These are phyloP conservation scores for Linnemannia schmuckeri DNA, from an alignment of 192 early-diverging fungal species.

Conservation along the genomic window DNA sequence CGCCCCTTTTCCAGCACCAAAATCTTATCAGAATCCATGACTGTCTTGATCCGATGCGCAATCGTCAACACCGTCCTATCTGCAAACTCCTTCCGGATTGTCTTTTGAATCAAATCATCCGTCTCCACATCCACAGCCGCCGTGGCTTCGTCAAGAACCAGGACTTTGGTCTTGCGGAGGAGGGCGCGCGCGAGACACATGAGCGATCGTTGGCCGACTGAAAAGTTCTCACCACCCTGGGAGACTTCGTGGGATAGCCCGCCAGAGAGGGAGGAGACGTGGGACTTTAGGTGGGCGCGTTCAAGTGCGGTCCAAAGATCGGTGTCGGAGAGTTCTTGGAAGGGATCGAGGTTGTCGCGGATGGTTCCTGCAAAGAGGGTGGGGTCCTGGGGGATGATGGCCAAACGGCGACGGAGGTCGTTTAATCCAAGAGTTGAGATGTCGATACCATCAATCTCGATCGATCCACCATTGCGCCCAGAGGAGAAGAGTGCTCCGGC, in stretches of 20 bases:
- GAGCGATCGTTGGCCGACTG: constrained; percentile 81
- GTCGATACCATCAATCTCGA: constrained; percentile 80
- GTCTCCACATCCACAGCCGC: constrained; percentile 84
- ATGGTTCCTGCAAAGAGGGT: constrained; percentile 68
- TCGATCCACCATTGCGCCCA: constrained; percentile 60
- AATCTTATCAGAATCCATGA: constrained; percentile 87
- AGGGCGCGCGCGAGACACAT: constrained; percentile 72
- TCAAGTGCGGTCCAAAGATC: constrained; percentile 73
- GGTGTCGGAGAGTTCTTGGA: constrained; percentile 58
- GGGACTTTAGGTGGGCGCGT: constrained; percentile 24
- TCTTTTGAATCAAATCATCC: constrained; percentile 86
- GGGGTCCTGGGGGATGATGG: constrained; percentile 90
- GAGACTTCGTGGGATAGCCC: constrained; percentile 40
- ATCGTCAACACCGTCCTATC: constrained; percentile 87
- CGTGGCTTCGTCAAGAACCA: constrained; percentile 59
- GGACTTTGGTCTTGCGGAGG: constrained; percentile 66
- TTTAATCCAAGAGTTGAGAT: constrained; percentile 68
- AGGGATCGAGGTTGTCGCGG: constrained; percentile 87
- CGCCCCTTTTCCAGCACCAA: constrained; percentile 72
- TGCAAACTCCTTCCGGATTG: constrained; percentile 81
- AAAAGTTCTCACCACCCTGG: constrained; percentile 77
- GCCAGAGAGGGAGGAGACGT: constrained; percentile 23
- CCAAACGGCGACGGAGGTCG: constrained; percentile 70
- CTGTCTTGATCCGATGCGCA: constrained; percentile 88
- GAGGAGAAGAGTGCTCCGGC: background rate